phyloP scores from a whole-genome alignment of 2,329 filamentous ascomycete species.

The Talaromyces islandicus region DNA sequence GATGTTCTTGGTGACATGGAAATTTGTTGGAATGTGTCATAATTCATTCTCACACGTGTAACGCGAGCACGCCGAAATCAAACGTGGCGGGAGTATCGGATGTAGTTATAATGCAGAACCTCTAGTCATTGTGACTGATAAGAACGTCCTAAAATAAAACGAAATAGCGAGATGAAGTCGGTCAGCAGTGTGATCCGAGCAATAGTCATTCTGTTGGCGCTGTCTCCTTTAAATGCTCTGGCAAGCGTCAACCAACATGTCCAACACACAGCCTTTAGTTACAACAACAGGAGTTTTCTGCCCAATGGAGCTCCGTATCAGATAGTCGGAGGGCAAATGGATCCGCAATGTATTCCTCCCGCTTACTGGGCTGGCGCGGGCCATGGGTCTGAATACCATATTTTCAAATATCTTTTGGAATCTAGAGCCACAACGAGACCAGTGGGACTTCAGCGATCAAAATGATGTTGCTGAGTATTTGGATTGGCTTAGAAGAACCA shows the following conservation, averaged over 20 bases:
- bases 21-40: not conserved
- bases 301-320: constrained; percentile 5
- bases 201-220: not conserved
- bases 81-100: not conserved
- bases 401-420: constrained; percentile 51
- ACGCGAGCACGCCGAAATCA: not conserved
- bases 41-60: not conserved
- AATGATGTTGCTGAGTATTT: constrained; percentile 47
- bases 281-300: constrained; percentile 1
- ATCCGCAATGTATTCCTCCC: constrained; percentile 41
- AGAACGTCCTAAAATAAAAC: not conserved
- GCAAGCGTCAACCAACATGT: not conserved
- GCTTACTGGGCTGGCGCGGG: constrained; percentile 43
- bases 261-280: not conserved
- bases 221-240: not conserved
- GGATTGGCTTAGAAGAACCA: constrained; percentile 41
- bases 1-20: not conserved
- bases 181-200: not conserved
- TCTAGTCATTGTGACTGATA: not conserved
- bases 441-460: constrained; percentile 32
- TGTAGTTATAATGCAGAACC: not conserved
- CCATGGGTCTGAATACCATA: constrained; percentile 48
- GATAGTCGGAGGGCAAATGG: constrained; percentile 10
- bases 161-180: not conserved
- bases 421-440: constrained; percentile 37